Percentiles rank a stretch among this genome's conserved stretches.
Conservation (phyloP, 1,284 basidiomycete species). For the Papiliotrema flavescens region DNA sequence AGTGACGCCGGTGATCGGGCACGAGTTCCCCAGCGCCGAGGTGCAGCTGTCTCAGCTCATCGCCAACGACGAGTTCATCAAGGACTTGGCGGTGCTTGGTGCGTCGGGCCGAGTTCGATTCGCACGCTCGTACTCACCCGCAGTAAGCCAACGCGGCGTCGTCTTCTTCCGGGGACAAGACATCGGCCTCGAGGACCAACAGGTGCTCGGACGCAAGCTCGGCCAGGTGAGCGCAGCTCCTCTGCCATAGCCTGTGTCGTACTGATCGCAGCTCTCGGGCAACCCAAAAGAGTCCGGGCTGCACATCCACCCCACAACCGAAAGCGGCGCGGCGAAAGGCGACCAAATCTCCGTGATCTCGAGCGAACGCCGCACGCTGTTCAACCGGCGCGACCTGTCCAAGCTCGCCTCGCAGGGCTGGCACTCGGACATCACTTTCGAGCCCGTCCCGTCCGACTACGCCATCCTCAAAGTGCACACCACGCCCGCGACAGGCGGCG, state of each 20-base stretch:
- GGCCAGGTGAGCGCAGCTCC: conserved; percentile 45
- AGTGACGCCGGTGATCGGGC: conserved; percentile 3
- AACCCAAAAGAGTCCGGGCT: conserved; percentile 57
- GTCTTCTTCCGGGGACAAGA: conserved; percentile 64
- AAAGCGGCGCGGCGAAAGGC: conserved; percentile 52
- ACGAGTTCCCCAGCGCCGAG: background rate
- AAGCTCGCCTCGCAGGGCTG: background rate
- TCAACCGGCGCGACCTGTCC: conserved; percentile 4
- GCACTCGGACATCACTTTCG: conserved; percentile 63
- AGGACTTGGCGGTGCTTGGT: conserved; percentile 2
- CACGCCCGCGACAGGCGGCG: conserved; percentile 52
- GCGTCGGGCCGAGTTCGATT: background rate
- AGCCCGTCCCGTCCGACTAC: conserved; percentile 62
- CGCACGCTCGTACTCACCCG: too few relatives aligned
- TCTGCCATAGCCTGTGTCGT: too few relatives aligned
- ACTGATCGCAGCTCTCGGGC: conserved; percentile 50
- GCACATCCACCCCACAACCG: conserved; percentile 63
- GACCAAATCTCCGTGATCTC: conserved; percentile 56
- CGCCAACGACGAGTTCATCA: background rate
- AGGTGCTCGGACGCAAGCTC: conserved; percentile 52
- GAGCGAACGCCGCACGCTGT: conserved; percentile 45
- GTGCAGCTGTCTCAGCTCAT: conserved; percentile 1
- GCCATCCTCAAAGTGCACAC: conserved; percentile 53
- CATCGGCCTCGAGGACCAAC: conserved; percentile 52
- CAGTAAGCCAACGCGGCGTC: conserved; percentile 66